Evolutionary conservation across 2,329 filamentous ascomycete genomes (phyloP).

Genomic region (Tolypocladium pustulatum): DNA sequence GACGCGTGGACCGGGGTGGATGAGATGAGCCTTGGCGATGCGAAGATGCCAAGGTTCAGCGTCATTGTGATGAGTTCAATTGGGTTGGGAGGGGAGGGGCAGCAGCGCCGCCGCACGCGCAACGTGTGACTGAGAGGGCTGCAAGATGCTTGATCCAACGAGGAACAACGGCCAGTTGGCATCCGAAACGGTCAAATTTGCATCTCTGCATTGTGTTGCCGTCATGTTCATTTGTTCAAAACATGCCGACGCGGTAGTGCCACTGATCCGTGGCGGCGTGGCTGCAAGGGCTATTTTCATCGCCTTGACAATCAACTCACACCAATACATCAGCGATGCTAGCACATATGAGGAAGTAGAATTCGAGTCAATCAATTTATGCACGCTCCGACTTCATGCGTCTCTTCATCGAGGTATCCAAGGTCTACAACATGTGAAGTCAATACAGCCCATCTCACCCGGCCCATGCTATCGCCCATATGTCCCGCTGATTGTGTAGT

Average conservation of each 20-base stretch:
- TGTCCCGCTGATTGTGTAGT: constrained; percentile 50
- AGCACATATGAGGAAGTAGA: too few species aligned
- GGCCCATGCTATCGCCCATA: constrained; percentile 30
- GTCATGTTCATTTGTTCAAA: neutral
- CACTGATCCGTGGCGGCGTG: neutral
- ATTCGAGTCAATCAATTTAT: neutral
- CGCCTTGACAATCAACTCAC: neutral
- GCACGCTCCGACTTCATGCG: neutral
- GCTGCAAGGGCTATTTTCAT: neutral
- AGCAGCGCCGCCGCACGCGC: neutral
- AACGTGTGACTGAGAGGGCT: neutral
- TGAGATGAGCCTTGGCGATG: neutral
- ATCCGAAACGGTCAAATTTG: neutral
- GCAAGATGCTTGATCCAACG: neutral
- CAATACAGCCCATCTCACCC: too few species aligned
- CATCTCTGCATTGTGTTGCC: neutral
- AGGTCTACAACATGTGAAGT: neutral
- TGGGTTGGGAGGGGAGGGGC: neutral
- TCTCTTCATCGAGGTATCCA: neutral
- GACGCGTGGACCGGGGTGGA: neutral
- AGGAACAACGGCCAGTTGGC: neutral
- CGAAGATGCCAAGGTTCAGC: neutral
- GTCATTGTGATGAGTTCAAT: neutral
- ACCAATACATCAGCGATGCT: too few species aligned
- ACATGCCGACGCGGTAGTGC: neutral